A percentile compares a stretch with the other conserved stretches of the same genome.
phyloP scores from a whole-genome alignment of 331 rosid species.

The Prunus yedoensis region DNA sequence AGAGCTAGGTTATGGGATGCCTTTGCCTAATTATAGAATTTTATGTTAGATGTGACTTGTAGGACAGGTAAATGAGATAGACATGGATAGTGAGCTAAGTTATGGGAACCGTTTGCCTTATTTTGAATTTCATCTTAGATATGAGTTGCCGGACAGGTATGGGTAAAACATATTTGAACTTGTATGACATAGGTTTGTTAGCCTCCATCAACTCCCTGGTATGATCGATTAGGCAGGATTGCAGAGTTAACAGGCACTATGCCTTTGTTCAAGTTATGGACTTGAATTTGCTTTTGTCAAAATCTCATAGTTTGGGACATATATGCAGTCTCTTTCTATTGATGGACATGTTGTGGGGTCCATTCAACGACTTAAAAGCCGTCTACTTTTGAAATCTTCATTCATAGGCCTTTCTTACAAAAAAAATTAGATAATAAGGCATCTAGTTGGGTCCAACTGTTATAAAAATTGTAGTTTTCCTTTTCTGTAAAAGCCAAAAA shows the following conservation, averaged over 20 bases:
- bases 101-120: background rate
- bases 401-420: no score
- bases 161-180: no score
- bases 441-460: no score
- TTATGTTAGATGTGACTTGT: background rate
- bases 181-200: background rate
- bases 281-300: background rate
- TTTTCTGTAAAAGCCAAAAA: no score
- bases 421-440: no score
- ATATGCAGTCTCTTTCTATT: no score
- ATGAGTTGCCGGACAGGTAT: no score
- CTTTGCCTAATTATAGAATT: background rate
- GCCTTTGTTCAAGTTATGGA: background rate
- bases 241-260: background rate
- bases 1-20: conserved; percentile 1
- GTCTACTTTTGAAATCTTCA: no score
- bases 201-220: background rate
- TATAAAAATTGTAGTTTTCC: no score
- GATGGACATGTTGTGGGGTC: no score
- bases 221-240: background rate
- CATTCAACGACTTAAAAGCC: no score
- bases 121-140: no score
- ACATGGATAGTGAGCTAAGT: background rate
- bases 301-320: background rate
- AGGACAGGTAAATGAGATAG: background rate